Evolutionary conservation across 441 rosid genomes (phyloP), one percentile per base, ranked within the genome.

Genomic region (Adansonia rubrostipa): DNA sequence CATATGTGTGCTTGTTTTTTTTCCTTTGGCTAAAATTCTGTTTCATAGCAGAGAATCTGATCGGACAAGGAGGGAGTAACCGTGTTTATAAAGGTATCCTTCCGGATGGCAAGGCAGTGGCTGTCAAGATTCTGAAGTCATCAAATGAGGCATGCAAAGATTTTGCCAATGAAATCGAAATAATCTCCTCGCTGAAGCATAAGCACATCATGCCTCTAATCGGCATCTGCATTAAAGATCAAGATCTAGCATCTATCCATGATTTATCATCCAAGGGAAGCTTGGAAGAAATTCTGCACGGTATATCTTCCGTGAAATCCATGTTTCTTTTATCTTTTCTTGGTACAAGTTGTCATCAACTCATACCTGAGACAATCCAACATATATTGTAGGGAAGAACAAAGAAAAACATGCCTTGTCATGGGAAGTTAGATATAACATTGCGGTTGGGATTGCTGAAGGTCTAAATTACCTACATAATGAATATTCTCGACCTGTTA

Each of bases 31-130:
- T 53, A 33, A 24, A 42, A 51, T 22, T 63, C 15, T 65, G 14
- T 11, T 78, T 65, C 45, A 10, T 76, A 15, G 40, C 82, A 93
- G 98, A 83, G 80, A 92, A 89, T 78, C 71, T 92, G 42, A 90
- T 89, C 15, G 98, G 97, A 19, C 85, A 91, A 79, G 97, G 98
- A 72, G 97, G 94, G 42, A 89, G 88, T 57, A 92, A 87, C 76
- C 84, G 79, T 19, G 98, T 95, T 0, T 95, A 92, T 69, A 92
- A 85, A 75, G 98, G 97, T 7, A 75, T 80, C 73, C 91, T 95
- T 79, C 87, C 82, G 9, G 92, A 89, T 83, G 96, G 97, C 6
- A 88, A 86, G 70, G 78, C 76, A 2, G 86, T 89, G 58, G 98
- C 97, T 0, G 90, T 95, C 53, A 95, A 91, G 87, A 84, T 91